Base-by-base conservation (phyloP, 768 basidiomycete species). In the Trametes coccinea region DNA sequence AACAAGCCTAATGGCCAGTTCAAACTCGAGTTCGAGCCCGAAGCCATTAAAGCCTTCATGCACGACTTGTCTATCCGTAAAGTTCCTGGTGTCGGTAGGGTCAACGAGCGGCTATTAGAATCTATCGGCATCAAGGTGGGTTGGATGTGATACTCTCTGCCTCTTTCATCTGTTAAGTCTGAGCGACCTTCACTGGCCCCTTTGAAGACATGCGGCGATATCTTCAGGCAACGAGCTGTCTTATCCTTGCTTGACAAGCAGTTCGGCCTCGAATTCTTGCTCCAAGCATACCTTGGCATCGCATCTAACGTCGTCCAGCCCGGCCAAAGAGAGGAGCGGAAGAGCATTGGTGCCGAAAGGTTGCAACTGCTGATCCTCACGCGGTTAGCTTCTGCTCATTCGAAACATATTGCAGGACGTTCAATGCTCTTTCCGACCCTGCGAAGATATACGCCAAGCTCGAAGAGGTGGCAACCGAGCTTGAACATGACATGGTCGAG, bases 1-100 rank as follows among this genome's bases (percentile, higher is more conserved):
- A 96, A 98, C 73, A 98, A 98, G 75, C 95, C 95, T 2, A 92
- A 96, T 69, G 95, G 94, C 11, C 95, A 97, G 73, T 98, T 85
- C 65, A 82, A 83, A 66, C 82, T 97, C 27, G 75, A 84, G 2
- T 92, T 89, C 67, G 82, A 89, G 30, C 72, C 80, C 2, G 69
- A 83, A 31, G 76, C 80, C 7, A 88, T 98, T 66, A 81, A 81
- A 50, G 74, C 75, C 0, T 98, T 97, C 72, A 93, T 93, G 88
- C 78, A 76, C 22, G 84, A 88, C 50, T 81, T 98, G 14, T 82
- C 93, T 0, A 92, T 97, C 46, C 87, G 93, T 46, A 93, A 90
- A 71, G 82, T 97, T 14, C 93, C 90, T 2, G 95, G 95, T 0
- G 86, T 98, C 61, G 96, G 96, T 0, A 80, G 94, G 34, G 96